These are phyloP conservation scores for Debaryomycetaceae sp. DNA, from an alignment of 1,139 yeast genomes.

Conservation along the genomic window DNA sequence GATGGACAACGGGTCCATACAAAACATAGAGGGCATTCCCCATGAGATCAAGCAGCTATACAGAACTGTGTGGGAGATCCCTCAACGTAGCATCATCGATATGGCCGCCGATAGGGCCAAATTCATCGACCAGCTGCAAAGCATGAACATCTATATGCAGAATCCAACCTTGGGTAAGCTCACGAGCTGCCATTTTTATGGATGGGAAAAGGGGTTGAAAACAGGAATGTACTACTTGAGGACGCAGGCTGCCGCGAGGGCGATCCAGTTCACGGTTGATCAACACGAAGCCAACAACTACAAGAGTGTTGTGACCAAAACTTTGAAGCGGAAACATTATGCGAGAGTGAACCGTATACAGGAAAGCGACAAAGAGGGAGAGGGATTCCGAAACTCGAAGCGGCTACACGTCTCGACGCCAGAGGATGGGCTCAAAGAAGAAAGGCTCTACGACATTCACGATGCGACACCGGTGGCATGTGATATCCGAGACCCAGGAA, in stretches of 20 bases:
- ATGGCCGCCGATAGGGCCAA: conserved; percentile 96
- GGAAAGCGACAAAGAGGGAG: conserved; percentile 1
- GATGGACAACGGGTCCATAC: conserved; percentile 82
- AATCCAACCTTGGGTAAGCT: conserved; percentile 90
- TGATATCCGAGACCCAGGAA: conserved; percentile 28
- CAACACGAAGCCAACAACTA: conserved; percentile 20
- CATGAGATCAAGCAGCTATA: conserved; percentile 70
- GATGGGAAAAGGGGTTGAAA: conserved; percentile 95
- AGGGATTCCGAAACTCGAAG: background rate
- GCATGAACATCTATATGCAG: conserved; percentile 79
- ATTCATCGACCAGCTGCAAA: conserved; percentile 91
- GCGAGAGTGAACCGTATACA: conserved; percentile 9
- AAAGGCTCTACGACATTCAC: conserved; percentile 20
- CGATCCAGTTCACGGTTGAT: conserved; percentile 89
- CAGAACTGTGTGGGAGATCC: conserved; percentile 95
- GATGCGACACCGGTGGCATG: conserved; percentile 38
- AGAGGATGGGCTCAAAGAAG: conserved; percentile 3
- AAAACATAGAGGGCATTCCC: conserved; percentile 72
- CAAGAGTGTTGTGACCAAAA: conserved; percentile 6
- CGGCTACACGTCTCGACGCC: background rate
- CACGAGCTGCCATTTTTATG: conserved; percentile 96
- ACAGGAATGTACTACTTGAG: conserved; percentile 97
- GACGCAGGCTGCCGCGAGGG: conserved; percentile 92
- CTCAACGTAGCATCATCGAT: conserved; percentile 83
- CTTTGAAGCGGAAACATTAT: conserved; percentile 19